Conservation (phyloP, 192 early-diverging fungal genomes). For the Physocladia obscura region DNA sequence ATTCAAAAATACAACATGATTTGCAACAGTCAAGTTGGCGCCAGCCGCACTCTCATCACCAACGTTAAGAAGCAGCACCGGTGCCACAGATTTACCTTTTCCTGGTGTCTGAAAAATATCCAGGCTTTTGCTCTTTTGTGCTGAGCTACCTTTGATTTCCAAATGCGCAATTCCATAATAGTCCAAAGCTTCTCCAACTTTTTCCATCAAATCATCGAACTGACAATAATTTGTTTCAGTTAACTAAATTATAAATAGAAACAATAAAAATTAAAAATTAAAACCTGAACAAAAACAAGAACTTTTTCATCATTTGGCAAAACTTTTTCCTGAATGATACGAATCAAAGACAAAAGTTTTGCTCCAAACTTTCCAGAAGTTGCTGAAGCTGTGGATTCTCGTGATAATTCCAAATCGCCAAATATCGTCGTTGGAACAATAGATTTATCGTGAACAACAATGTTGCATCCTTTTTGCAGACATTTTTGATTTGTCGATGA, state of each 20-base stretch:
- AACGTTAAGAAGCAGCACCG: conserved; percentile 45
- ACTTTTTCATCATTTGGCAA: conserved; percentile 29
- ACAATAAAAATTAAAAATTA: not conserved
- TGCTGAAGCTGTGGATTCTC: not conserved
- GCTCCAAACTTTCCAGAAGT: conserved; percentile 32
- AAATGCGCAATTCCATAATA: conserved; percentile 29
- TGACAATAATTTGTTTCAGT: not conserved
- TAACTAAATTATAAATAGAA: not conserved
- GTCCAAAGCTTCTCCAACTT: conserved; percentile 36
- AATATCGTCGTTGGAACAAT: conserved; percentile 30
- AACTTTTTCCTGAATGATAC: conserved; percentile 23
- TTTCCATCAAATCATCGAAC: conserved; percentile 38
- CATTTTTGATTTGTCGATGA: conserved; percentile 35
- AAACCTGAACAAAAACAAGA: conserved; percentile 48
- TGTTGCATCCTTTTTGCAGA: conserved; percentile 32
- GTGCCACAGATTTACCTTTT: conserved; percentile 1
- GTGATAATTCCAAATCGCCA: not conserved
- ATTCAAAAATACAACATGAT: conserved; percentile 46
- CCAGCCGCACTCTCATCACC: conserved; percentile 44
- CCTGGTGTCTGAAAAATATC: conserved; percentile 31
- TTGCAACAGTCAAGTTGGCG: conserved; percentile 49
- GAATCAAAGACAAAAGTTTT: conserved; percentile 34
- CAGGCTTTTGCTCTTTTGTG: conserved; percentile 21
- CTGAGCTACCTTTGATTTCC: conserved; percentile 40
- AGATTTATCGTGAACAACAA: conserved; percentile 32